Evolutionary conservation across 495 filamentous ascomycete genomes (phyloP), one percentile per base, ranked within the genome.

Genomic region (Hypoxylon subgilvum): DNA sequence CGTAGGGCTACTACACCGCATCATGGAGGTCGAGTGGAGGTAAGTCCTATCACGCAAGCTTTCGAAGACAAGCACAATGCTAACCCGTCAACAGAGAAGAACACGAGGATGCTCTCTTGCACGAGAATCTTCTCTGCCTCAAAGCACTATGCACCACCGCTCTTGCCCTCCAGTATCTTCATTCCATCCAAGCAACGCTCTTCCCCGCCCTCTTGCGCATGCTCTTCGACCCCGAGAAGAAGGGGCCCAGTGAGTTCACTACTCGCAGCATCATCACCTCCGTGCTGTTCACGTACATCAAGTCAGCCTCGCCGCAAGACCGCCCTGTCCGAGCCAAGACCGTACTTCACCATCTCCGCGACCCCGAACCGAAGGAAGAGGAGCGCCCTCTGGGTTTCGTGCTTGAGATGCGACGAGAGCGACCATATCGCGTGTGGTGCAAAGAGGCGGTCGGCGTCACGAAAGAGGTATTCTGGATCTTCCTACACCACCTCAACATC

Each of bases 381-480:
- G 82, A 85, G 48, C 83, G 87, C 56, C 89, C 91, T 0, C 76
- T 96, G 12, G 83, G 83, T 4, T 97, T 98, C 74, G 92, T 98
- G 25, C 79, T 89, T 17, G 86, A 90, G 30, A 97, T 97, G 77
- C 88, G 89, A 61, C 86, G 88, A 27, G 84, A 90, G 22, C 84
- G 94, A 0, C 94, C 94, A 0, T 98, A 96, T 67, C 86, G 88
- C 8, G 84, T 95, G 9, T 98, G 94, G 94, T 89, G 86, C 75
- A 93, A 91, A 71, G 94, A 98, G 70, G 85, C 93, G 13, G 85
- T 84, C 43, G 90, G 88, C 61, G 92, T 97, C 36, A 96, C 91
- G 27, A 97, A 97, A 72, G 94, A 98, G 70, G 94, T 97, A 21
- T 98, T 98, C 71, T 98, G 94, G 94, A 98, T 98, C 67, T 98